These are phyloP conservation scores for Alternaria incomplexa DNA, from an alignment of 2,329 filamentous ascomycete species.

Conservation along the genomic window DNA sequence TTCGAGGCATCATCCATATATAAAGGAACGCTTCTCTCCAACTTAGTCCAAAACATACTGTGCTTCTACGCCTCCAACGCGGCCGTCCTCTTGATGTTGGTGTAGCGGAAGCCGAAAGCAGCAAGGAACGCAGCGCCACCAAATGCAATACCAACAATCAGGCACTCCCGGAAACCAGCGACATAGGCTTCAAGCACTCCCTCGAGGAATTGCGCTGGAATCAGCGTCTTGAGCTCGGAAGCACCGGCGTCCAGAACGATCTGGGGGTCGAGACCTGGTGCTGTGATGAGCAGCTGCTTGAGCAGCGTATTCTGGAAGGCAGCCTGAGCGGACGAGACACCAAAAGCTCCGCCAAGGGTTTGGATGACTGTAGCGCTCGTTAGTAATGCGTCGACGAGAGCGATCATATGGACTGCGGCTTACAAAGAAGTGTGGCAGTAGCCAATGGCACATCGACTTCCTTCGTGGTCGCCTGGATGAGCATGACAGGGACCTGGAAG, in stretches of 20 bases:
- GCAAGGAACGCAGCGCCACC: slow-evolving; percentile 2
- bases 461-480: slow-evolving; percentile 44
- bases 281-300: slow-evolving; percentile 34
- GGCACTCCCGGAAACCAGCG: not conserved
- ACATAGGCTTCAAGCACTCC: slow-evolving; percentile 4
- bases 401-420: not conserved
- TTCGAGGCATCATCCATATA: fast-evolving
- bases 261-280: slow-evolving; percentile 26
- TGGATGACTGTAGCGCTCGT: slow-evolving; percentile 14
- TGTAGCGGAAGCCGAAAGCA: not conserved
- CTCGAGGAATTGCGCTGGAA: not conserved
- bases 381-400: fast-evolving
- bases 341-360: slow-evolving; percentile 51
- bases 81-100: not conserved
- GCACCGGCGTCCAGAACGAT: slow-evolving; percentile 49
- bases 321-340: slow-evolving; percentile 48
- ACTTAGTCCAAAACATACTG: not conserved
- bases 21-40: not conserved
- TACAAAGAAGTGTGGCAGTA: slow-evolving; percentile 49
- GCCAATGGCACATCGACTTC: slow-evolving; percentile 45
- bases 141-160: slow-evolving; percentile 1
- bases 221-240: not conserved
- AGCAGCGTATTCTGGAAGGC: slow-evolving; percentile 50
- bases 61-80: not conserved
- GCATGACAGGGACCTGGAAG: slow-evolving; percentile 39